Base-by-base conservation (phyloP, 306 rosid genomes). In the Carpinus viminea region DNA sequence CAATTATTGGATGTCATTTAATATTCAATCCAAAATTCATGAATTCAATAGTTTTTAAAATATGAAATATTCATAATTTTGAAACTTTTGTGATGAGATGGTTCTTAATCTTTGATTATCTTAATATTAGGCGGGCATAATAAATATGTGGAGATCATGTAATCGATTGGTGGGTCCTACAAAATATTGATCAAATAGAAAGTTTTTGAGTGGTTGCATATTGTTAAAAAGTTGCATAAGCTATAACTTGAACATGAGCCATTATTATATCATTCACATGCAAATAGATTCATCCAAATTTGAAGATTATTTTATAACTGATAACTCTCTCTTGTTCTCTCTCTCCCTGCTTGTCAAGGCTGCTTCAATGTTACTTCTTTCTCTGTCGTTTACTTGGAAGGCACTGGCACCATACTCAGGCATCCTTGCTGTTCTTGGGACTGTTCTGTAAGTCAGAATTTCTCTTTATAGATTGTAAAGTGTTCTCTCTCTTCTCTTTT, bases 281-380 rank as follows among this genome's bases (percentile, higher is more conserved):
- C 51, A 68, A n/a, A 68, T 68, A 18, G 51, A 26, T 38, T 41
- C 51, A 7, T 9, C 47, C 31, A n/a, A 38, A 41, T 43, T 68
- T 18, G 12, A 3, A n/a, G 72, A 66, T 8, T 41, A 41, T 80
- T 31, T 15, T 71, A 26, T 74, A 66, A 59, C 54, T 78, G 36
- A 82, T 56, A 1, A 7, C 8, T 74, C 55, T 57, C 26, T 84
- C 12, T 47, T 46, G 46, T 41, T 38, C 34, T 79, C 34, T 41
- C 61, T 16, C 70, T 76, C 45, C 77, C 31, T 50, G 21, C 69
- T 65, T 18, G 45, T 78, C 17, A 80, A 95, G 98, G 98, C 98
- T 79, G 93, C 91, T 83, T 95, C 98, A 46, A 95, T 95, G 98
- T 85, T 92, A 87, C 91, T 95, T 68, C 98, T 95, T 74, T 89